Percentiles rank a stretch among this genome's conserved stretches.
Conservation (phyloP, 1,139 yeast genomes). For the Suhomyces kunorum region DNA sequence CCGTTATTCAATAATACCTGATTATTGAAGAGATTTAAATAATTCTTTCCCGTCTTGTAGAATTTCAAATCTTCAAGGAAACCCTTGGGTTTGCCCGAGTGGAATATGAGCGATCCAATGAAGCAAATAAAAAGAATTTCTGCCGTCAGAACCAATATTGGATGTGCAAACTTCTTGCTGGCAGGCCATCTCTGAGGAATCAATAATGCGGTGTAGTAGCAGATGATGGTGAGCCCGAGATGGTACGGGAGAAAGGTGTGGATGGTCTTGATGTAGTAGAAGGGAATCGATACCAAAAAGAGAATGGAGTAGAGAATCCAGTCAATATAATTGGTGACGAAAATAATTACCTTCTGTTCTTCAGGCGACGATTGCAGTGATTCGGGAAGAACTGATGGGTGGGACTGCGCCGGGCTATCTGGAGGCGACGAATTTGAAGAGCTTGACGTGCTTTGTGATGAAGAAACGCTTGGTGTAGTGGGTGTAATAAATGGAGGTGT, state of each 20-base stretch:
- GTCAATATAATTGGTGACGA: conserved; percentile 52
- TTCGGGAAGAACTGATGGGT: background rate
- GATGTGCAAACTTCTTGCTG: conserved; percentile 60
- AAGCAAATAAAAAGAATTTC: conserved; percentile 61
- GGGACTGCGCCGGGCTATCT: background rate
- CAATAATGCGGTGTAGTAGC: conserved; percentile 54
- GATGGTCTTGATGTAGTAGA: conserved; percentile 47
- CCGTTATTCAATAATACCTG: conserved; percentile 34
- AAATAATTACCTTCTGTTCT: conserved; percentile 33
- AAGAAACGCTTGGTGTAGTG: background rate
- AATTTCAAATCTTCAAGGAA: conserved; percentile 51
- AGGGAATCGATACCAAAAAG: conserved; percentile 56
- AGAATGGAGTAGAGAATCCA: conserved; percentile 51
- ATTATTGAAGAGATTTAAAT: conserved; percentile 56
- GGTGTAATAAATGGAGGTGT: background rate
- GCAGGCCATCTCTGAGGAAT: conserved; percentile 51
- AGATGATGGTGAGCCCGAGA: conserved; percentile 56
- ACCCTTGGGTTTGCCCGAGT: conserved; percentile 42
- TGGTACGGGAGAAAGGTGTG: conserved; percentile 65
- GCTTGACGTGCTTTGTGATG: background rate
- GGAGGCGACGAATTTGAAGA: conserved; percentile 1
- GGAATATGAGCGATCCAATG: conserved; percentile 57
- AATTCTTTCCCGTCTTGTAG: conserved; percentile 71
- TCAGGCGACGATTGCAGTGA: background rate
- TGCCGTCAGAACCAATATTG: conserved; percentile 67